Base-by-base conservation (phyloP, 73 alveolate genomes). In the Paramecium primaurelia region DNA sequence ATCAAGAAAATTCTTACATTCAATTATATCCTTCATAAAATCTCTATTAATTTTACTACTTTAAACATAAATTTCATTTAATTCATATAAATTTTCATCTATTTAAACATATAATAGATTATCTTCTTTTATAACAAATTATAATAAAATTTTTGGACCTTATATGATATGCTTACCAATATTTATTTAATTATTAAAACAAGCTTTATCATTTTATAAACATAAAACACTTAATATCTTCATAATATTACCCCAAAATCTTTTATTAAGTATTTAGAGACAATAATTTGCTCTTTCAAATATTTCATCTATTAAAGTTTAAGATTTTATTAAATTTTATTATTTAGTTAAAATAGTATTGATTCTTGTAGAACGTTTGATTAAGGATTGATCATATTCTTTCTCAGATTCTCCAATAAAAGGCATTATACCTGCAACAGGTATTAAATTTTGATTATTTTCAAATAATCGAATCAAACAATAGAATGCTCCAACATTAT, bases 391-490 rank as follows among this genome's bases (percentile, higher is more conserved):
- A 73, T 73, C 87, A 12, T 12, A 8, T 14, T 73, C 58, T 16
- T 73, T 73, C 20, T 37, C 59, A 37, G 58, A 16, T 73, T 20
- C 58, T 30, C 59, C 59, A 14, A 73, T 12, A 73, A 37, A 37
- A 34, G 84, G 84, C 84, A 73, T 40, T 3, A 73, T 73, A n/a
- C 87, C 87, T 73, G 87, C 87, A 36, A 73, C 37, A 16, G 87
- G 87, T 3, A 73, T 73, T 34, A 73, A 73, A 73, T 38, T 40
- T 73, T 32, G 37, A 36, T 73, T 73, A 8, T 11, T 37, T 34
- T 36, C 87, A 73, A 73, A 73, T 40, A 73, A 38, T 73, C 87
- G 6, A 30, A 73, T 37, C 6, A 73, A 38, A 36, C 87, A 73
- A 73, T 73, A 73, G 40, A 73, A 73, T 73, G 87, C 60, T 32